Conservation (phyloP, 306 rosid genomes). For the Ormosia emarginata region DNA sequence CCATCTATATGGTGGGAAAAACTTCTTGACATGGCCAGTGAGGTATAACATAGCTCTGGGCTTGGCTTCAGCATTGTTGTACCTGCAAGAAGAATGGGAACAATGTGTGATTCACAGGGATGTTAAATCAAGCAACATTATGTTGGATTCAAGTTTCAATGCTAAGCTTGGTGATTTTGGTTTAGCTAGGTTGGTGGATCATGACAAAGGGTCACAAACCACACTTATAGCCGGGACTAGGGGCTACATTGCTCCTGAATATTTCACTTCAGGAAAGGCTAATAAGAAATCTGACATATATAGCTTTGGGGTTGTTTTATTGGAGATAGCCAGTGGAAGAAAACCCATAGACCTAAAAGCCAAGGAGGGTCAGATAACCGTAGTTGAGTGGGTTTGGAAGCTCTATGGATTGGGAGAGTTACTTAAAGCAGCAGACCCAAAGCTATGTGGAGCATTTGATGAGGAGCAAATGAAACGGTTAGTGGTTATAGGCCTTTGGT, state of each 20-base stretch:
- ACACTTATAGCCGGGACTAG: constrained; percentile 13
- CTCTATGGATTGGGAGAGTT: constrained; percentile 14
- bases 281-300: constrained; percentile 6
- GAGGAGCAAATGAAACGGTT: constrained; percentile 1
- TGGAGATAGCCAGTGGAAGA: constrained; percentile 30
- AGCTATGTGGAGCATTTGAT: constrained; percentile 4
- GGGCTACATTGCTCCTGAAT: constrained; percentile 28
- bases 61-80: constrained; percentile 12
- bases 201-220: not conserved
- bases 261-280: not conserved
- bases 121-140: constrained; percentile 25
- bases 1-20: not conserved
- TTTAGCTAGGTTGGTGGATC: constrained; percentile 22
- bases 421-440: not conserved
- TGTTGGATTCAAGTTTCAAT: constrained; percentile 22
- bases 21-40: not conserved
- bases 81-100: constrained; percentile 26
- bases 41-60: constrained; percentile 16
- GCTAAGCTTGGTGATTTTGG: constrained; percentile 32
- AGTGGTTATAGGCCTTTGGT: not conserved
- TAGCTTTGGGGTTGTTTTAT: constrained; percentile 10
- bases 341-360: not conserved
- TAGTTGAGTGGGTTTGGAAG: constrained; percentile 27
- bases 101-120: constrained; percentile 23
- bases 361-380: not conserved